Evolutionary conservation across 306 rosid species (phyloP).

Genomic region (Prunus davidiana): DNA sequence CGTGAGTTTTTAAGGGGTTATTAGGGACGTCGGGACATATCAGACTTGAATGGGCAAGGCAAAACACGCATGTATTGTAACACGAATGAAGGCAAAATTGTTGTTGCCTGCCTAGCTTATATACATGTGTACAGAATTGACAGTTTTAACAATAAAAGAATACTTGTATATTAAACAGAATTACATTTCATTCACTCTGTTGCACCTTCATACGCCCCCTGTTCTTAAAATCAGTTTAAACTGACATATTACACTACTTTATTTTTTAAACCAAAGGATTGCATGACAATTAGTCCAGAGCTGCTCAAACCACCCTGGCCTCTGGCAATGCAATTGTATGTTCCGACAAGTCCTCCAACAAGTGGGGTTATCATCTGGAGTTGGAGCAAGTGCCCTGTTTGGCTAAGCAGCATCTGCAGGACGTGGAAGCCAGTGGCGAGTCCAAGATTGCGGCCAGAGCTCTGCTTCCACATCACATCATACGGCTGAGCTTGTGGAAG

Average conservation of each 20-base stretch:
- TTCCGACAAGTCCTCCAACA: background rate
- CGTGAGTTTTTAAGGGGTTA: background rate
- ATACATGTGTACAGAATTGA: background rate
- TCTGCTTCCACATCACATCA: background rate
- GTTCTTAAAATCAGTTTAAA: too few species aligned
- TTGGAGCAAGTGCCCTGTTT: background rate
- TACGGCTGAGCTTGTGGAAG: too few species aligned
- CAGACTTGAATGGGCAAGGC: background rate
- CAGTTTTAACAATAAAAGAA: background rate
- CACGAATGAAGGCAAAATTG: background rate
- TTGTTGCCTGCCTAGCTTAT: background rate
- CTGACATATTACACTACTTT: too few species aligned
- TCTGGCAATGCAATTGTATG: too few species aligned
- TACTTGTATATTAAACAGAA: background rate
- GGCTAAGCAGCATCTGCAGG: background rate
- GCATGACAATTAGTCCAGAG: too few species aligned
- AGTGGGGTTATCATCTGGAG: background rate
- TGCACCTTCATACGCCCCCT: too few species aligned
- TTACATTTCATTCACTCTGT: too few species aligned
- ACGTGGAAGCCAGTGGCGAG: background rate
- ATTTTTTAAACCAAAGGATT: too few species aligned
- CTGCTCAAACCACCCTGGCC: too few species aligned
- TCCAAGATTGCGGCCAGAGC: too few species aligned
- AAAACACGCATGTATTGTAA: background rate
- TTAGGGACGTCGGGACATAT: too few species aligned